Percentiles rank a stretch among this genome's conserved stretches.
Evolutionary conservation across 768 basidiomycete species (phyloP).

Genomic region (Boletus reticuloceps): DNA sequence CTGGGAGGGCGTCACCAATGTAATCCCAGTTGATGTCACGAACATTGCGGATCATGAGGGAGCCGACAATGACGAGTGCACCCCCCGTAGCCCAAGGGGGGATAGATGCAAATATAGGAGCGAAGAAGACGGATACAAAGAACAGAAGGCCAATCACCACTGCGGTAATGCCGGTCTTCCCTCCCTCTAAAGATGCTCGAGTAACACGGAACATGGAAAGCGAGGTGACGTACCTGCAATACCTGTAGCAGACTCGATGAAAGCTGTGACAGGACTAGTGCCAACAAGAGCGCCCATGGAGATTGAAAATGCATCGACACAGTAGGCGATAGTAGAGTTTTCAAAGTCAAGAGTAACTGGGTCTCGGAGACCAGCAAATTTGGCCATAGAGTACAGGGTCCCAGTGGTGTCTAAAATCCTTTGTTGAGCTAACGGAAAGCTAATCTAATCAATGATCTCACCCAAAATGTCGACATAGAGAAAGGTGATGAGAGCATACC

Average conservation of each 20-base stretch:
- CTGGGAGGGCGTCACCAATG: slow-evolving; percentile 82
- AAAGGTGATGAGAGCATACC: slow-evolving; percentile 88
- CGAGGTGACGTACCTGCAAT: slow-evolving; percentile 51
- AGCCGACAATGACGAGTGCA: slow-evolving; percentile 82
- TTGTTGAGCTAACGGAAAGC: neutral
- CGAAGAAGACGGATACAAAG: slow-evolving; percentile 84
- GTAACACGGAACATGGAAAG: neutral
- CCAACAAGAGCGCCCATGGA: slow-evolving; percentile 80
- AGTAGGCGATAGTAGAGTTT: slow-evolving; percentile 77
- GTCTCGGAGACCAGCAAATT: slow-evolving; percentile 85
- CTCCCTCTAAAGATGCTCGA: slow-evolving; percentile 58
- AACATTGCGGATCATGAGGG: slow-evolving; percentile 84
- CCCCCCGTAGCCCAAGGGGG: slow-evolving; percentile 88
- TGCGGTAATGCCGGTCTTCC: slow-evolving; percentile 83
- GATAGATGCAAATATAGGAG: slow-evolving; percentile 85
- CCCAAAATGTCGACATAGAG: slow-evolving; percentile 86
- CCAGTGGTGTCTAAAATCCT: slow-evolving; percentile 44
- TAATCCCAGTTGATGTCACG: slow-evolving; percentile 90
- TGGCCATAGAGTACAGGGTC: slow-evolving; percentile 88
- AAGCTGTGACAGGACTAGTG: slow-evolving; percentile 79
- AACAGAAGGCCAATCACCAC: slow-evolving; percentile 71
- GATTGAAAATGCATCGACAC: slow-evolving; percentile 78
- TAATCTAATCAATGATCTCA: slow-evolving; percentile 29
- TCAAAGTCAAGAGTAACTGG: slow-evolving; percentile 86
- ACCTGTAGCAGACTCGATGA: slow-evolving; percentile 83